Evolutionary conservation across 2,329 filamentous ascomycete genomes (phyloP), one percentile per base, ranked within the genome.

Genomic region (Colletotrichum lupini): DNA sequence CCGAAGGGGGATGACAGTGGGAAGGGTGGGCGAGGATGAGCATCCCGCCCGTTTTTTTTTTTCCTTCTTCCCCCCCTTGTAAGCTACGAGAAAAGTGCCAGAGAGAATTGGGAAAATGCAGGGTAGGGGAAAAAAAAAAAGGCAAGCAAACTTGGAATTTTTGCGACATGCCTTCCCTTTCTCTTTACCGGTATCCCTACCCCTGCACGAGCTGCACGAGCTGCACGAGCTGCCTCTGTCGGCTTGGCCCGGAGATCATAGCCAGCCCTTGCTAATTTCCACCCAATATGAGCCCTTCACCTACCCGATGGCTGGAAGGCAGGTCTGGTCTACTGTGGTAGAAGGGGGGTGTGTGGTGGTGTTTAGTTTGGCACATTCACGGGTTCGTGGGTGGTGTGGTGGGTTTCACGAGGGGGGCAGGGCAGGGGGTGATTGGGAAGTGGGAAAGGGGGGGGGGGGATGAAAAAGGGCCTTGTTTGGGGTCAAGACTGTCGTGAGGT

Each of bases 241-340:
- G 58, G 64, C 64, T 68, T 72, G 52, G 69, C 52, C 64, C 58
- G 52, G 52, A 35, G n/a, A 63, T 35, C 58, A 64, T 52, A 42
- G 52, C 24, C 46, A 32, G 24, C 58, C 35, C 35, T 37, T 37
- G 35, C 14, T 37, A 37, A 37, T 37, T 37, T 37, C 35, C 35
- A 37, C 35, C 35, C 35, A 37, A 37, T 37, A 37, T 37, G 35
- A 37, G 35, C 14, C 35, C 14, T 37, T 37, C 35, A 37, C 35
- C 35, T 37, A 37, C 35, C 35, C 35, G 35, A 37, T 37, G 35
- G 35, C 35, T 37, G 35, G 35, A 14, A 16, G 35, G 14, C 14
- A 37, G 35, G 35, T 37, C 35, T 14, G 35, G 35, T 12, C 35
- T 37, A 37, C 28, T 30, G 28, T 30, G 28, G 28, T 30, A 30